Conservation (phyloP, 2,329 filamentous ascomycete genomes). For the Plenodomus lindquistii region DNA sequence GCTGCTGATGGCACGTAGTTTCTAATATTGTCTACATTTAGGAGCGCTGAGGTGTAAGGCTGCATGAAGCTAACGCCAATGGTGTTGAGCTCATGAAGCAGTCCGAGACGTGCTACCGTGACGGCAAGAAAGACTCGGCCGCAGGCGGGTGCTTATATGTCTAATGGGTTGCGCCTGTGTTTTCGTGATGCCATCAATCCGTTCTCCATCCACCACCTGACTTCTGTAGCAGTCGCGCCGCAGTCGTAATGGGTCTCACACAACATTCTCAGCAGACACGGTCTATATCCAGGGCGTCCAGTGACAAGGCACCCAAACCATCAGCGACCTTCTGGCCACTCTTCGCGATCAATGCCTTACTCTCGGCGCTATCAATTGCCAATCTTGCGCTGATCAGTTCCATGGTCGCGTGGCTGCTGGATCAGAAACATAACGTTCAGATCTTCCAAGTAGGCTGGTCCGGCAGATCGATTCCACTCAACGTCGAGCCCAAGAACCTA, state of each 20-base stretch:
- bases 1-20: conserved; percentile 5
- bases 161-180: neutral
- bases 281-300: conserved; percentile 7
- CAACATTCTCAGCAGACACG: conserved; percentile 6
- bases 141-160: conserved; percentile 10
- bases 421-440: conserved; percentile 32
- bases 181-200: neutral
- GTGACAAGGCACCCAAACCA: conserved; percentile 1
- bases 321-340: conserved; percentile 18
- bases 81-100: conserved; percentile 13
- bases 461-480: conserved; percentile 20
- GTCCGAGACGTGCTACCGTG: conserved; percentile 13
- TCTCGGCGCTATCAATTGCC: conserved; percentile 35
- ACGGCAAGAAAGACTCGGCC: conserved; percentile 15
- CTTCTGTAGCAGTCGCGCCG: neutral
- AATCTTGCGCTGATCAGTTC: conserved; percentile 37
- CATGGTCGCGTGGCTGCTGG: conserved; percentile 38
- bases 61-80: conserved; percentile 13
- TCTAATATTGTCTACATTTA: conserved; percentile 8
- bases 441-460: conserved; percentile 30
- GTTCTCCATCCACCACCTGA: neutral
- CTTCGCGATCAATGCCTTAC: conserved; percentile 24
- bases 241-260: conserved; percentile 11
- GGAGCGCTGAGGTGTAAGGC: conserved; percentile 14
- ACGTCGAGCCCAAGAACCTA: conserved; percentile 28